Percentiles rank a stretch among this genome's conserved stretches.
phyloP scores from a whole-genome alignment of 129 eudicot species.

The Helianthus annuus region DNA sequence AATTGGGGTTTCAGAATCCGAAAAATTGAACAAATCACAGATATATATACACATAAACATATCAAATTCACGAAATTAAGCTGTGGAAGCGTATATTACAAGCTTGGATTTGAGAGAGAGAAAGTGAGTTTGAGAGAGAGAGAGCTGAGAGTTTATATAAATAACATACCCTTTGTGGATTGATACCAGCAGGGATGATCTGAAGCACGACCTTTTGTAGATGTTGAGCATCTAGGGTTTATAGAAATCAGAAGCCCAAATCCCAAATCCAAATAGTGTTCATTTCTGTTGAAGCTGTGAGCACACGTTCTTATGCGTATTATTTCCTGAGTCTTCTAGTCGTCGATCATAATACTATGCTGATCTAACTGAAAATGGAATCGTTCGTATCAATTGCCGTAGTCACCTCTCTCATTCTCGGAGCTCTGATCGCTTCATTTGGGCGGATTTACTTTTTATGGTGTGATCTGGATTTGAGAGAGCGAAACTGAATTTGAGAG shows the following conservation, averaged over 20 bases:
- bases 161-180: too few species aligned
- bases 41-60: background rate
- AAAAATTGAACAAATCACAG: constrained; percentile 10
- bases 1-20: constrained; percentile 37
- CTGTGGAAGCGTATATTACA: constrained; percentile 24
- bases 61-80: constrained; percentile 1
- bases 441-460: too few species aligned
- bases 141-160: too few species aligned
- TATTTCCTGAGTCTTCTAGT: background rate
- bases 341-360: background rate
- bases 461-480: too few species aligned
- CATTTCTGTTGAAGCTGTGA: background rate
- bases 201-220: too few species aligned
- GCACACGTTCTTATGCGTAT: background rate
- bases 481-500: too few species aligned
- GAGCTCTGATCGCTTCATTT: too few species aligned
- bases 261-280: background rate
- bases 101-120: background rate
- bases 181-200: too few species aligned
- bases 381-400: constrained; percentile 44
- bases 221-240: background rate
- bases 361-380: constrained; percentile 46
- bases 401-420: constrained; percentile 45
- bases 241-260: background rate
- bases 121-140: too few species aligned